A percentile compares a stretch with the other conserved stretches of the same genome.
phyloP scores from a whole-genome alignment of 345 rosid species.

The Capsella bursapastoris region DNA sequence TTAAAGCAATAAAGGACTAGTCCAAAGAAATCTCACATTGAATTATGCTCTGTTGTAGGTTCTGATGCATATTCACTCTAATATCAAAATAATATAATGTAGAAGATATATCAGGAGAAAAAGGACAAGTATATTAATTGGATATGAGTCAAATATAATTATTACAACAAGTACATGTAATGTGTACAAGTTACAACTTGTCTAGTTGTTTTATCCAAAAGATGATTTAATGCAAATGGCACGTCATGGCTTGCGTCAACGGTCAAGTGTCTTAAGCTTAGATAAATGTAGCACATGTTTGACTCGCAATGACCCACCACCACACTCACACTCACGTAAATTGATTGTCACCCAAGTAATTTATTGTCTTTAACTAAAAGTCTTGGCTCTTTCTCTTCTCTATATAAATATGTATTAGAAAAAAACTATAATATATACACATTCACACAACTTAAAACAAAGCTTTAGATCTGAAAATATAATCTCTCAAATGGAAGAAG shows the following conservation, averaged over 20 bases:
- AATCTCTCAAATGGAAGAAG: constrained; percentile 41
- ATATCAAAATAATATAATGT: background rate
- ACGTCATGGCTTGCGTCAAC: constrained; percentile 41
- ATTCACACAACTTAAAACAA: constrained; percentile 14
- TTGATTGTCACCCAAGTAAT: constrained; percentile 38
- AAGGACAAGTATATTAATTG: background rate
- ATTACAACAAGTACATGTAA: background rate
- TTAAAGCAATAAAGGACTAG: background rate
- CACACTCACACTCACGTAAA: constrained; percentile 3
- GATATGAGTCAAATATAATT: background rate
- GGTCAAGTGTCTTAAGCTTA: constrained; percentile 16
- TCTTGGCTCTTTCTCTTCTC: constrained; percentile 21
- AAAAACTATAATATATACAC: background rate
- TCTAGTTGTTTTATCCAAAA: background rate
- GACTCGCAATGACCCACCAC: constrained; percentile 28
- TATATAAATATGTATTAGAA: background rate
- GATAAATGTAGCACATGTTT: constrained; percentile 27
- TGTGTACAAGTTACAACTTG: constrained; percentile 8
- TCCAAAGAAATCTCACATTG: background rate
- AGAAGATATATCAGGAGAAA: background rate
- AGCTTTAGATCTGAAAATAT: constrained; percentile 8
- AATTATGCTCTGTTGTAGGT: background rate
- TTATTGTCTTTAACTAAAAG: constrained; percentile 26
- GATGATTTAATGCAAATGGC: background rate
- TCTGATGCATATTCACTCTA: background rate